Evolutionary conservation across 495 filamentous ascomycete genomes (phyloP), one percentile per base, ranked within the genome.

Genomic region (Podospora australis): DNA sequence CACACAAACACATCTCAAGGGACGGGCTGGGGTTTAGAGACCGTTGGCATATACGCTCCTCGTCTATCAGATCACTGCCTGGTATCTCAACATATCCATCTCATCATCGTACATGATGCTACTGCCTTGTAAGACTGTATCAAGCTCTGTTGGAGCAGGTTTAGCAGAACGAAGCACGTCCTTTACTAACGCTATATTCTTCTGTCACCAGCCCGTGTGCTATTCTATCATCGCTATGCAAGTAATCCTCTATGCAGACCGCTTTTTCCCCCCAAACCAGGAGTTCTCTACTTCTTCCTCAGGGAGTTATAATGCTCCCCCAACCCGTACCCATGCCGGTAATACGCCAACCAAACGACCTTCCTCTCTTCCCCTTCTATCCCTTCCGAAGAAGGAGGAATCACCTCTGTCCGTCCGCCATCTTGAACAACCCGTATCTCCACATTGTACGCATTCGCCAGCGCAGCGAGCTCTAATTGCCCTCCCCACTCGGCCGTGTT

Each of bases 231-330:
- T 22, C 39, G 17, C 39, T 30, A 20, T n/a, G 24, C 11, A 36
- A 35, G 19, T 20, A 19, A 26, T 14, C 23, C 34, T 39, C 20
- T 45, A 39, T 26, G 21, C 34, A 41, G n/a, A n/a, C n/a, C n/a
- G n/a, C n/a, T n/a, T n/a, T n/a, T n/a, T n/a, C n/a, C n/a, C n/a
- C n/a, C n/a, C n/a, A n/a, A n/a, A n/a, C n/a, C n/a, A n/a, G n/a
- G n/a, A n/a, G n/a, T n/a, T 44, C 44, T 39, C 24, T 20, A 17
- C 36, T 19, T 26, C 44, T 44, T 55, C 41, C 56, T 62, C 52
- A 98, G 69, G 19, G 90, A 95, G 60, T 97, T 98, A 69, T 96
- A 98, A 70, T 98, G 92, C 73, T 96, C 91, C 10, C 92, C 92
- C 14, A 97, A 70, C 2, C 90, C 90, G 70, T 88, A 96, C 44